Percentiles rank a stretch among this genome's conserved stretches.
These are phyloP conservation scores for Metschnikowia shivogae DNA, from an alignment of 805 yeast species.

Conservation along the genomic window DNA sequence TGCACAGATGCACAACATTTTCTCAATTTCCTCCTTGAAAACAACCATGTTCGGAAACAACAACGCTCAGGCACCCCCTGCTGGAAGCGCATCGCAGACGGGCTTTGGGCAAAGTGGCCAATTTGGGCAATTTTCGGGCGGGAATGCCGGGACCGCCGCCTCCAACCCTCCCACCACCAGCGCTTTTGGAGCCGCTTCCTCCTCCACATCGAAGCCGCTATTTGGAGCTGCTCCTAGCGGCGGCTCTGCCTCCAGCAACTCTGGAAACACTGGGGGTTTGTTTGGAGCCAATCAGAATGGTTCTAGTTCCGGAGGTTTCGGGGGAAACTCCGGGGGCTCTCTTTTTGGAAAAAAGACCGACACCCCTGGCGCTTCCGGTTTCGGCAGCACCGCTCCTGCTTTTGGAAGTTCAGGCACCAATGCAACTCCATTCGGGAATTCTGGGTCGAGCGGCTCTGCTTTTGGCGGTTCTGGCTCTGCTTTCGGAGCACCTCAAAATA, in stretches of 20 bases:
- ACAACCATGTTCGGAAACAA: constrained; percentile 10
- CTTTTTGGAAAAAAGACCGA: too few species aligned
- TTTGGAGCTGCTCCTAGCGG: background rate
- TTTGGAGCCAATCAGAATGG: too few species aligned
- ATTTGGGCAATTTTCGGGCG: background rate
- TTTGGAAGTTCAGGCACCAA: background rate
- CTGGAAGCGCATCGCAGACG: background rate
- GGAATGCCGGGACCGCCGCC: background rate
- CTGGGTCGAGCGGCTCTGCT: background rate
- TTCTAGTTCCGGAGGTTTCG: too few species aligned
- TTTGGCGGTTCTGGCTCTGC: constrained; percentile 5
- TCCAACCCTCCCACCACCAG: background rate
- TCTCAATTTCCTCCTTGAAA: background rate
- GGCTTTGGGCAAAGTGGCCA: background rate
- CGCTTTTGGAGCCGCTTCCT: background rate
- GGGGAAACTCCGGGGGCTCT: too few species aligned
- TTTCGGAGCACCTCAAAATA: constrained; percentile 5
- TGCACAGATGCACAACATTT: background rate
- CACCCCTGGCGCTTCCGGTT: background rate
- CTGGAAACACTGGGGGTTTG: background rate
- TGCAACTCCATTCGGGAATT: constrained; percentile 4
- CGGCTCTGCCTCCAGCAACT: background rate
- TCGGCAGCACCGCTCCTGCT: constrained; percentile 5
- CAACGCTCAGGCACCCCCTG: constrained; percentile 1
- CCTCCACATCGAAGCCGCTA: background rate